Conservation (phyloP, 2,329 filamentous ascomycete genomes). For the Coleophoma eucalyptorum region DNA sequence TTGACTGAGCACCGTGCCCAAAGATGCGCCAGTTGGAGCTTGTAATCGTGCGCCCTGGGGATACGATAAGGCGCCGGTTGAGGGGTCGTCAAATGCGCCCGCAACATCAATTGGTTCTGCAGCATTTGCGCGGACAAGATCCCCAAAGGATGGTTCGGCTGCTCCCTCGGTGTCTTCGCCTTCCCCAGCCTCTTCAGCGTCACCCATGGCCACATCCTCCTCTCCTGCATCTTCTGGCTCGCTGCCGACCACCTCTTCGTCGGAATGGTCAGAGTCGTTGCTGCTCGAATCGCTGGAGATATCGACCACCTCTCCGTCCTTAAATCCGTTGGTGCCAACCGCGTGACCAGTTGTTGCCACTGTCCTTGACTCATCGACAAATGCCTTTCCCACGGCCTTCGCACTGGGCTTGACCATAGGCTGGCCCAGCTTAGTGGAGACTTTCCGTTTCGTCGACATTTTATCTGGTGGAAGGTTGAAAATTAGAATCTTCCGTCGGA, state of each 20-base stretch:
- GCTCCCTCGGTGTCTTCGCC: constrained; percentile 28
- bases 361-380: constrained; percentile 55
- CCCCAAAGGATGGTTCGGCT: constrained; percentile 72
- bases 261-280: constrained; percentile 40
- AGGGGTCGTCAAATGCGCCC: constrained; percentile 45
- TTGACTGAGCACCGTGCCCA: constrained; percentile 90
- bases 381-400: constrained; percentile 43
- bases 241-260: constrained; percentile 43
- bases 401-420: constrained; percentile 51
- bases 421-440: constrained; percentile 50
- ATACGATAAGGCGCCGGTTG: constrained; percentile 14
- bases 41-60: constrained; percentile 19
- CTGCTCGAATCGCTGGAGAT: constrained; percentile 53
- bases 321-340: constrained; percentile 11
- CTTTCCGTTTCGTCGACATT: constrained; percentile 61
- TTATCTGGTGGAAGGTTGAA: background rate
- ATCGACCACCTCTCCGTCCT: constrained; percentile 38
- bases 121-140: constrained; percentile 69
- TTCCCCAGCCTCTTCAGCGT: constrained; percentile 29
- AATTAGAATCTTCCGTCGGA: too few species aligned
- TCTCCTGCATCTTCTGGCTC: constrained; percentile 33
- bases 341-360: constrained; percentile 39
- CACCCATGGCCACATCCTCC: constrained; percentile 30
- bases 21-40: constrained; percentile 67
- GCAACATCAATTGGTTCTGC: constrained; percentile 75